Percentiles rank a stretch among this genome's conserved stretches.
phyloP scores from a whole-genome alignment of 495 filamentous ascomycete genomes.

The Trichoderma orchidacearum region DNA sequence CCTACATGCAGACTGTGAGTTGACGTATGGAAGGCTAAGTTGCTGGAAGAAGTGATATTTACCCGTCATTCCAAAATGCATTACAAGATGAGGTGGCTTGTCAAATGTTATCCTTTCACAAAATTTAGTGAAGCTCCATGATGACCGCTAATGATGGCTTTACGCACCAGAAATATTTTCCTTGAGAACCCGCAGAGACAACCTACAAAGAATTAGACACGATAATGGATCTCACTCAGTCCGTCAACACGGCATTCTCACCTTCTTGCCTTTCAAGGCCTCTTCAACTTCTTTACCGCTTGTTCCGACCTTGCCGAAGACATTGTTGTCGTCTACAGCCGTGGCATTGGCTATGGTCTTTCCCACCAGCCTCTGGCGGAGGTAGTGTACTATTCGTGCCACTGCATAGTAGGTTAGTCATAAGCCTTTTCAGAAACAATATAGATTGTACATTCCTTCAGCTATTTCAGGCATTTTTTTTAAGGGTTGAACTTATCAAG shows the following conservation, averaged over 20 bases:
- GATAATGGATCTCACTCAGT: not conserved
- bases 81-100: conserved; percentile 64
- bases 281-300: conserved; percentile 55
- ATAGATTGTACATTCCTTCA: conserved; percentile 35
- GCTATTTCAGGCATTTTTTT: conserved; percentile 68
- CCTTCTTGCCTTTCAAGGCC: conserved; percentile 62
- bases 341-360: conserved; percentile 61
- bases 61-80: conserved; percentile 79
- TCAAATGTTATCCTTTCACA: conserved; percentile 29
- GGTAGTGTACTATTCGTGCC: conserved; percentile 71
- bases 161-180: conserved; percentile 84
- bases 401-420: conserved; percentile 34
- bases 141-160: conserved; percentile 43
- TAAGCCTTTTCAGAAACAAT: not conserved
- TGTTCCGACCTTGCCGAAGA: conserved; percentile 83
- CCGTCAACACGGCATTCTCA: conserved; percentile 1
- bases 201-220: conserved; percentile 19
- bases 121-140: not conserved
- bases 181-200: conserved; percentile 62
- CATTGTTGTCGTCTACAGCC: conserved; percentile 60
- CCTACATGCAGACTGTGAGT: conserved; percentile 27
- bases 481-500: not conserved
- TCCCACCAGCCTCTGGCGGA: conserved; percentile 68
- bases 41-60: not conserved
- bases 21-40: not conserved